Percentiles rank a stretch among this genome's conserved stretches.
Evolutionary conservation across 495 filamentous ascomycete genomes (phyloP).

Genomic region (Aspergillus avenaceus): DNA sequence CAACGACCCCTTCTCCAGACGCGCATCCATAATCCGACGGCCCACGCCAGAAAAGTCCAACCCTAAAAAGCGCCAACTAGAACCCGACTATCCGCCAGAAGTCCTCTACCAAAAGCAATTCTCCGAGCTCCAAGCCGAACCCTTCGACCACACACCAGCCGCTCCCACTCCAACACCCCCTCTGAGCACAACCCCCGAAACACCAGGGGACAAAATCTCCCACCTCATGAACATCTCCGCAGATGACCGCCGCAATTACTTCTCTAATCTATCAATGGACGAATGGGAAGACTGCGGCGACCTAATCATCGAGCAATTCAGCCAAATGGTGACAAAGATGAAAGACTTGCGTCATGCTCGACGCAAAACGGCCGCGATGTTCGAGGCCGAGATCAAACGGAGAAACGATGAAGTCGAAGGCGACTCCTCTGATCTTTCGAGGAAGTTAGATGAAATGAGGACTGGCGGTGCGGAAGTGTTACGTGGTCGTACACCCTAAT

Average conservation of each 20-base stretch:
- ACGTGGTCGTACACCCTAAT: slow-evolving; percentile 33
- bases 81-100: slow-evolving; percentile 40
- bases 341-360: slow-evolving; percentile 61
- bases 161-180: slow-evolving; percentile 16
- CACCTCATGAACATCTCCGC: slow-evolving; percentile 25
- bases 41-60: slow-evolving; percentile 10
- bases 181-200: not conserved
- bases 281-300: slow-evolving; percentile 86
- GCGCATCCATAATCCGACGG: slow-evolving; percentile 15
- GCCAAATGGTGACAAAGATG: slow-evolving; percentile 56
- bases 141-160: slow-evolving; percentile 37
- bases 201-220: slow-evolving; percentile 27
- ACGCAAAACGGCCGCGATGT: slow-evolving; percentile 57
- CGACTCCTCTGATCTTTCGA: slow-evolving; percentile 33
- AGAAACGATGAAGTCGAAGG: slow-evolving; percentile 41
- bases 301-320: slow-evolving; percentile 69
- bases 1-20: slow-evolving; percentile 32
- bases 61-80: slow-evolving; percentile 32
- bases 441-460: slow-evolving; percentile 41
- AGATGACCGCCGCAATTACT: slow-evolving; percentile 56
- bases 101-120: slow-evolving; percentile 41
- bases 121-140: slow-evolving; percentile 39
- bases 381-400: slow-evolving; percentile 63
- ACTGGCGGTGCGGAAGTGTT: slow-evolving; percentile 39
- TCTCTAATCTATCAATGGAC: slow-evolving; percentile 56